phyloP scores from a whole-genome alignment of 495 filamentous ascomycete species.

The Hypoxylon rickii region DNA sequence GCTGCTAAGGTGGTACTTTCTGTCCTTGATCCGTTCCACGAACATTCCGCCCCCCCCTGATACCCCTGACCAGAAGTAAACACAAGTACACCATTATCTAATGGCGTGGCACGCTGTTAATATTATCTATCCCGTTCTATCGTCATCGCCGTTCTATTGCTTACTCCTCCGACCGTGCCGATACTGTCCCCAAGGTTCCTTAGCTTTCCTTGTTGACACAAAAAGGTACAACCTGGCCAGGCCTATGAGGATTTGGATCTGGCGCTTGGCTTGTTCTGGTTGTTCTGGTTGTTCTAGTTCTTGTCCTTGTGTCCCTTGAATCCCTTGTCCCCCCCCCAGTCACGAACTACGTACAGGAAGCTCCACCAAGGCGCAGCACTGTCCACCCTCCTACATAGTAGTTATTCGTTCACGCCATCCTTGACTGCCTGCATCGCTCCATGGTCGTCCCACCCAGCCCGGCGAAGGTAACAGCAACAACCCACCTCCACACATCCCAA shows the following conservation, averaged over 20 bases:
- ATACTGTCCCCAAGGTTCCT: conserved; percentile 8
- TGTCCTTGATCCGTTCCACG: not conserved
- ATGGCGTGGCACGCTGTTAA: conserved; percentile 20
- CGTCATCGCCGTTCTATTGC: conserved; percentile 28
- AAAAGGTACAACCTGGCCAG: not conserved
- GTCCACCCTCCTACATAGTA: conserved; percentile 4
- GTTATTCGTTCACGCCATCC: conserved; percentile 28
- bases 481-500: conserved; percentile 35
- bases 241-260: conserved; percentile 1
- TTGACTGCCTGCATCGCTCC: conserved; percentile 41
- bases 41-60: not conserved
- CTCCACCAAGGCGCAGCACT: conserved; percentile 23
- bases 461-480: conserved; percentile 25
- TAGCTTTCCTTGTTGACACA: conserved; percentile 37
- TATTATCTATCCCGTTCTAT: conserved; percentile 17
- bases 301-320: conserved; percentile 18
- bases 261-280: conserved; percentile 7
- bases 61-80: not conserved
- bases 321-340: conserved; percentile 17
- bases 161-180: conserved; percentile 22
- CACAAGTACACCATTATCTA: conserved; percentile 24
- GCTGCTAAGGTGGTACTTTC: conserved; percentile 19
- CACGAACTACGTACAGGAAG: conserved; percentile 28
- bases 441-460: conserved; percentile 41
- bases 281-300: conserved; percentile 26